phyloP scores from a whole-genome alignment of 2,329 filamentous ascomycete species.

The Thelonectria blattea region DNA sequence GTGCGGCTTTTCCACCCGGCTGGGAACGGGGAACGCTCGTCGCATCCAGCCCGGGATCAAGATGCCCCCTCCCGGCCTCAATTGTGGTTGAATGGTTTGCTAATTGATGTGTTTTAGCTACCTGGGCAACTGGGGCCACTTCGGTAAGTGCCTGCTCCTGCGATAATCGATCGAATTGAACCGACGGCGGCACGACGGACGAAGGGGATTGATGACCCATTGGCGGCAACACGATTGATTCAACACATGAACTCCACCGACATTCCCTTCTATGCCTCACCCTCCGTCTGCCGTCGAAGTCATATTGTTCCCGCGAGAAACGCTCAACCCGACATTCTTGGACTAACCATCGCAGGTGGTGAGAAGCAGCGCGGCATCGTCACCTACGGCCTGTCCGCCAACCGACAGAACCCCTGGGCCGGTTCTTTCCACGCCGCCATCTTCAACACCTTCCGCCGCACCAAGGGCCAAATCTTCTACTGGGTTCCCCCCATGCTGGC shows the following conservation, averaged over 20 bases:
- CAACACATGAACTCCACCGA: neutral
- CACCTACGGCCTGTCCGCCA: slow-evolving; percentile 79
- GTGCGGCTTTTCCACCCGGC: slow-evolving; percentile 43
- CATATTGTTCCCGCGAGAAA: slow-evolving; percentile 6
- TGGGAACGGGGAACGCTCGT: slow-evolving; percentile 15
- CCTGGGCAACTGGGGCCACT: slow-evolving; percentile 75
- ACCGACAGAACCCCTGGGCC: slow-evolving; percentile 88
- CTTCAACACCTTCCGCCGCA: slow-evolving; percentile 95
- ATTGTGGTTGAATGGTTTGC: slow-evolving; percentile 24
- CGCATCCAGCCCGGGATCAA: slow-evolving; percentile 9
- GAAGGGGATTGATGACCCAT: slow-evolving; percentile 29
- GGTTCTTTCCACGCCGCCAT: slow-evolving; percentile 79
- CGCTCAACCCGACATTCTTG: neutral
- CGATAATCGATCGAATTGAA: slow-evolving; percentile 29
- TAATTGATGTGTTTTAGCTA: slow-evolving; percentile 58
- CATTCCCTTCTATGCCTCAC: slow-evolving; percentile 4
- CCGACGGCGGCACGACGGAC: slow-evolving; percentile 31
- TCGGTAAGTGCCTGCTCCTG: slow-evolving; percentile 64
- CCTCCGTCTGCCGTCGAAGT: neutral
- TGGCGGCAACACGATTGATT: slow-evolving; percentile 28
- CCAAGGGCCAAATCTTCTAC: slow-evolving; percentile 86
- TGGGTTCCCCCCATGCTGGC: slow-evolving; percentile 78
- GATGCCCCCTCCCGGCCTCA: slow-evolving; percentile 20
- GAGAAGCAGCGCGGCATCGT: slow-evolving; percentile 68
- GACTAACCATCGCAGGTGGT: slow-evolving; percentile 53